phyloP scores from a whole-genome alignment of 192 early-diverging fungal genomes.

The Backusella circina region DNA sequence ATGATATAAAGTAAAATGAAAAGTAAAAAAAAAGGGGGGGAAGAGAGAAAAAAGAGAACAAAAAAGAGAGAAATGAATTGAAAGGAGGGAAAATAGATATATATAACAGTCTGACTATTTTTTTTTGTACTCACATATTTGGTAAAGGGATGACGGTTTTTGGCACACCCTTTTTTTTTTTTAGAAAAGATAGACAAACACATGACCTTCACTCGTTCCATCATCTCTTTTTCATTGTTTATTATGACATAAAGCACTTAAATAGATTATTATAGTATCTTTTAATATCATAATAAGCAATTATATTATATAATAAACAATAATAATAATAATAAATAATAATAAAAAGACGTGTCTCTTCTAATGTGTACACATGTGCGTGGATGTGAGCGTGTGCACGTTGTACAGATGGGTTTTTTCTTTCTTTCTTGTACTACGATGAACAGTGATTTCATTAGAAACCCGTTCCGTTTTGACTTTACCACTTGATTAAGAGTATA shows the following conservation, averaged over 20 bases:
- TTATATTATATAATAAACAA: not conserved
- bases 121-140: not conserved
- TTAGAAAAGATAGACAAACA: not conserved
- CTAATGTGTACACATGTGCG: not conserved
- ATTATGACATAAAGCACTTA: not conserved
- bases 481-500: not conserved
- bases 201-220: not conserved
- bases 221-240: not conserved
- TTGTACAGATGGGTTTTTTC: not conserved
- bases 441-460: not conserved
- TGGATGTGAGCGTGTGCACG: not conserved
- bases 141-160: not conserved
- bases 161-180: not conserved
- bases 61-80: not conserved
- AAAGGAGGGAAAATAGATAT: not conserved
- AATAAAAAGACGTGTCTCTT: not conserved
- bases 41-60: not conserved
- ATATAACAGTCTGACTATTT: not conserved
- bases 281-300: not conserved
- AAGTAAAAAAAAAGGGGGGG: not conserved
- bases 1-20: not conserved
- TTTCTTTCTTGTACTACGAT: not conserved
- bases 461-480: constrained; percentile 1
- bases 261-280: not conserved
- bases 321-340: not conserved